Base-by-base conservation (phyloP, 2,329 filamentous ascomycete genomes). In the Microthyrium microscopicum region DNA sequence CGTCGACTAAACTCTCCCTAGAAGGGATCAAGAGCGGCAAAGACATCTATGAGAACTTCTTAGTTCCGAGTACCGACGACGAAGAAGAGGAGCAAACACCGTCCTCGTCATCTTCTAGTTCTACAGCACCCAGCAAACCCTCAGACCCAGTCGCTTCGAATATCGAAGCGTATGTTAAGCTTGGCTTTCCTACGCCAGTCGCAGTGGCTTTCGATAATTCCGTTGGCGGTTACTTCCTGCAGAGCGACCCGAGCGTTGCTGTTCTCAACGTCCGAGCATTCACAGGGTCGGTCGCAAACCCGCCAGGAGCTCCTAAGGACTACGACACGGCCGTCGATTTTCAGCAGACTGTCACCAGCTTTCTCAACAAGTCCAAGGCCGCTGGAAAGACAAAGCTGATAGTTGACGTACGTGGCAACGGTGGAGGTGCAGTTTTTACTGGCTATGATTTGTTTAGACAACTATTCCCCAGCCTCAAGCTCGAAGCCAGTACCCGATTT, bases 1-100 rank as follows among this genome's bases (percentile, higher is more conserved):
- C 60, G 6, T 53, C 51, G 11, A 55, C 60, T 1, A 43, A 58
- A 1, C 47, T 53, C 12, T 43, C 51, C 0, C 60, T 62, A 24
- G 42, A 46, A 15, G 54, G 53, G 11, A 53, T 62, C 33, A 56
- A 49, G 1, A 54, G 51, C 32, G 58, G 58, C 7, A 48, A 50
- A 20, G 55, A 57, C 35, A 45, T 62, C 6, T 61, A 61, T 39
- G 42, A 51, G 22, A 44, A 54, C 46, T 44, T 49, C 44, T 9
- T 46, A 7, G 38, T 31, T 8, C n/a, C n/a, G n/a, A n/a, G n/a
- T n/a, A n/a, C n/a, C n/a, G n/a, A n/a, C n/a, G n/a, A n/a, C n/a
- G n/a, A n/a, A n/a, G n/a, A n/a, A n/a, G 41, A 31, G 22, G 32
- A n/a, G n/a, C n/a, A n/a, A n/a, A n/a, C 22, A 8, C 22, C 22